These are phyloP conservation scores for Saksenaea vasiformis DNA, from an alignment of 371 early-diverging fungal species.

Conservation along the genomic window DNA sequence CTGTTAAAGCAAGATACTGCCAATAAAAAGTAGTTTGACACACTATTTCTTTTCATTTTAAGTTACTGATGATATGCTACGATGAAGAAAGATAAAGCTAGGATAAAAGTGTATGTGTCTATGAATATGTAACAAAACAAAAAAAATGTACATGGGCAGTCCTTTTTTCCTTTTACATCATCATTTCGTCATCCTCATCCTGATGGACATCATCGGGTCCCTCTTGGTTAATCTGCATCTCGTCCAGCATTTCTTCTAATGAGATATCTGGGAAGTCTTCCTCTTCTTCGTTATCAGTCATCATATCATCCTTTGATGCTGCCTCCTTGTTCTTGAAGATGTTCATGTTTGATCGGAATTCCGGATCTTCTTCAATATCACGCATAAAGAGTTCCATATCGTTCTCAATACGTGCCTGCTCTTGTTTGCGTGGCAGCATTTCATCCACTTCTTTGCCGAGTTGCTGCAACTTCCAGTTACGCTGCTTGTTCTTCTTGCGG, in stretches of 20 bases:
- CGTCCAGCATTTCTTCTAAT: conserved; percentile 90
- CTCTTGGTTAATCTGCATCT: conserved; percentile 70
- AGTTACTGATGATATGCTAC: too few species aligned
- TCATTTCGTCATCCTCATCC: conserved; percentile 43
- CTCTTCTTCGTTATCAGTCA: conserved; percentile 65
- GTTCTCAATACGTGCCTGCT: conserved; percentile 69
- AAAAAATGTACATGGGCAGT: conserved; percentile 3
- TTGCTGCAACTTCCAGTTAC: conserved; percentile 91
- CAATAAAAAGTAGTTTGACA: too few species aligned
- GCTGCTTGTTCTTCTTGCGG: conserved; percentile 79
- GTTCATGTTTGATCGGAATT: conserved; percentile 90
- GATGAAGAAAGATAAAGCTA: too few species aligned
- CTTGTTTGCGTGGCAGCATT: conserved; percentile 75
- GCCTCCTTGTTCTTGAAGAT: conserved; percentile 76
- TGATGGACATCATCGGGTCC: conserved; percentile 43
- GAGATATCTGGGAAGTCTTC: conserved; percentile 91
- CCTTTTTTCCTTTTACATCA: conserved; percentile 11
- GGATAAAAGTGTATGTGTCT: too few species aligned
- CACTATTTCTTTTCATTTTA: too few species aligned
- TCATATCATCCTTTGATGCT: conserved; percentile 50
- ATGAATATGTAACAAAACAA: neutral
- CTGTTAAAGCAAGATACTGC: too few species aligned
- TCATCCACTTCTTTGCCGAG: conserved; percentile 88
- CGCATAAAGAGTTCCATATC: conserved; percentile 91
- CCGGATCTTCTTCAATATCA: conserved; percentile 96